Base-by-base conservation (phyloP, 106 monocot species). In the Apostasia ramifera region DNA sequence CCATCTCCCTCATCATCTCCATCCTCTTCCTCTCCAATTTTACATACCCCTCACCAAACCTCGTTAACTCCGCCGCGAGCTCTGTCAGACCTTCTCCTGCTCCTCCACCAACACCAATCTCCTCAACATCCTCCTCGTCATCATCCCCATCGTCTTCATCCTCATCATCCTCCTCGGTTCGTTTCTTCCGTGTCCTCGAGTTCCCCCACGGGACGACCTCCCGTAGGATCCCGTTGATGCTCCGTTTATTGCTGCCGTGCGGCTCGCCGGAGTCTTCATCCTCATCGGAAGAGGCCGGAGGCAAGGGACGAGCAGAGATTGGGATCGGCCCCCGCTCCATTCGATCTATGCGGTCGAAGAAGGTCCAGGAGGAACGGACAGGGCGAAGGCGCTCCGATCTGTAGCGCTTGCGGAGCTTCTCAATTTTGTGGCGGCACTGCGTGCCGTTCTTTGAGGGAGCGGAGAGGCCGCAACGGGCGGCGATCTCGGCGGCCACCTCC, bases 371-470 rank as follows among this genome's bases (percentile, higher is more conserved):
- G 58, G 85, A 84, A 49, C 77, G 62, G 10, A 60, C 10, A 6
- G 85, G 70, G 6, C 77, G 84, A 54, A 57, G 61, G 52, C 71
- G 49, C 66, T 82, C 85, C 50, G 79, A 52, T 47, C 82, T 81
- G 62, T 77, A 79, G 55, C 84, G 81, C 78, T 84, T 81, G 41
- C 88, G 84, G 47, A 88, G 88, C 76, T 88, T 88, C 88, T 88
- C 88, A 50, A 88, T 73, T 79, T 89, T 89, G 74, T 89, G 84
- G 67, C 88, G 81, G 67, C 88, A 89, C 82, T 89, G 88, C 63
- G 84, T 89, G 55, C 79, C 82, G 68, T 76, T 71, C 58, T 79
- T 85, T 67, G 79, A 47, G 41, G 71, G 73, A 4, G n/a, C 55
- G 1, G 44, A 47, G 52, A 61, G 50, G 47, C 76, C 79, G 53